Evolutionary conservation across 768 basidiomycete species (phyloP), one percentile per base, ranked within the genome.

Genomic region (Boletus huronensis): DNA sequence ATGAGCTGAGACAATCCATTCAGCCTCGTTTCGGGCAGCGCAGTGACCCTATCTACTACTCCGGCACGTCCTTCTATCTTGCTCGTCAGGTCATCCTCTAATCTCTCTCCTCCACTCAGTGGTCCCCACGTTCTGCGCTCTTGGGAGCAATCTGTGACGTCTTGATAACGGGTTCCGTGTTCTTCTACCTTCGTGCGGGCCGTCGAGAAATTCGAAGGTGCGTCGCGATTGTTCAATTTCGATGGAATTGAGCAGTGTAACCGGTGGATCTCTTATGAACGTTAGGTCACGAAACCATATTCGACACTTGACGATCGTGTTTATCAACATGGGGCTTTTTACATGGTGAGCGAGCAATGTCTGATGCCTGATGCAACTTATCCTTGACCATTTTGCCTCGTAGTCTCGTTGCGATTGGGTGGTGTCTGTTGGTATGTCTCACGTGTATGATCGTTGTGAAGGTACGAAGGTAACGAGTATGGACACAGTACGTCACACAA

Each of bases 91-190:
- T 21, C 35, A 25, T 32, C 2, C 3, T 26, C 8, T n/a, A 8
- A 49, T 48, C 3, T 11, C 39, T 14, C 11, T 14, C 26, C 23
- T 36, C 6, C 32, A 13, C 13, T 17, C 35, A 60, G 59, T 60
- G 59, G 59, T 60, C 58, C 3, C 58, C 53, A 26, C 49, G 58
- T 26, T 58, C 60, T 0, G 92, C 62, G 3, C 28, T 46, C 23
- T 17, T 61, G 8, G 49, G 52, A 9, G 63, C 45, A 7, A 38
- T 47, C 10, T 53, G 59, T 41, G 62, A 64, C 31, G 1, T 55
- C 21, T 8, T 64, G 28, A 64, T 64, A 17, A 62, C 62, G 6
- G 63, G 52, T 2, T 62, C 63, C 11, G 59, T 58, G 8, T 58
- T 62, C 23, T 65, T 65, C 31, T 64, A 64, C 26, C 56, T 64